These are phyloP conservation scores for Ophiostoma perfectum DNA, from an alignment of 2,329 filamentous ascomycete genomes.

Conservation along the genomic window DNA sequence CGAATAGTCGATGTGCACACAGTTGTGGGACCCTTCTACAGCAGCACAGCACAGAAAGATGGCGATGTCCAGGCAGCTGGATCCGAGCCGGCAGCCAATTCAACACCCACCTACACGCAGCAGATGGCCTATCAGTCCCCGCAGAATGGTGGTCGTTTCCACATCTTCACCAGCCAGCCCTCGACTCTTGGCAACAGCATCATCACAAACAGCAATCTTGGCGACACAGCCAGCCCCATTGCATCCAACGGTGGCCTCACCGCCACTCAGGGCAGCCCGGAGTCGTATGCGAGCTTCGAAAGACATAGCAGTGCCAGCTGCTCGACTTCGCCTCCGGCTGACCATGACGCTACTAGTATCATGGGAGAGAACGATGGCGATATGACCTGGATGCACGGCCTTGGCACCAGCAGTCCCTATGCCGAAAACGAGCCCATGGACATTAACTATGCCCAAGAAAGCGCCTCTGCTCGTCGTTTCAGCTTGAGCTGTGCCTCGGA, in stretches of 20 bases:
- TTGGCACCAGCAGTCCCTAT: too few species aligned
- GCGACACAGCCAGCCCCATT: neutral
- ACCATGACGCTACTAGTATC: neutral
- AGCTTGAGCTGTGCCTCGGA: slow-evolving; percentile 4
- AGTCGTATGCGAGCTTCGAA: neutral
- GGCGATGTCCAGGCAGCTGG: neutral
- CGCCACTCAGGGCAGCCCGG: neutral
- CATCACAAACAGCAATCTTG: neutral
- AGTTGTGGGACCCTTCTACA: neutral
- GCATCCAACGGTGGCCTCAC: neutral
- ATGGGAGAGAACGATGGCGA: too few species aligned
- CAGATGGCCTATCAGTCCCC: slow-evolving; percentile 21
- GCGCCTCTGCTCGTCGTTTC: neutral
- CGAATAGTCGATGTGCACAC: neutral
- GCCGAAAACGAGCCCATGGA: neutral
- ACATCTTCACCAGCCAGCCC: slow-evolving; percentile 21
- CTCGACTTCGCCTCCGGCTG: neutral
- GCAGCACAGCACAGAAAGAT: neutral
- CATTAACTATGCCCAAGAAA: neutral
- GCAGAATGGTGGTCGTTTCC: slow-evolving; percentile 14
- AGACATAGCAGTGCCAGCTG: neutral
- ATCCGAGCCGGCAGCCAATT: neutral
- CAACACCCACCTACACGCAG: slow-evolving; percentile 21
- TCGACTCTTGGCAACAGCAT: slow-evolving; percentile 8
- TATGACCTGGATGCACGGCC: neutral